These are phyloP conservation scores for Glycyrrhiza uralensis DNA, from an alignment of 306 rosid species.

Conservation along the genomic window DNA sequence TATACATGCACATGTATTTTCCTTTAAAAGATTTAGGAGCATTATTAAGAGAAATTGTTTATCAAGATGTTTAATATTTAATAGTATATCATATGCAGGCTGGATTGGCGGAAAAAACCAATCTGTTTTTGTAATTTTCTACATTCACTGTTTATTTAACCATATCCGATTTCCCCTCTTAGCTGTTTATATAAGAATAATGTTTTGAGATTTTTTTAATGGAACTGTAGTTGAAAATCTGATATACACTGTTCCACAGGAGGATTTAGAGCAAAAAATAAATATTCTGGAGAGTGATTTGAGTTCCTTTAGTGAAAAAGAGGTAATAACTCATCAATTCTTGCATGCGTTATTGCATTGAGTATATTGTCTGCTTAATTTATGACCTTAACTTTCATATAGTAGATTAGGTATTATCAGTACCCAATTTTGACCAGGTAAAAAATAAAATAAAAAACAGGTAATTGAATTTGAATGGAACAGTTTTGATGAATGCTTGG, in stretches of 20 bases:
- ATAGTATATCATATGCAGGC: conserved; percentile 38
- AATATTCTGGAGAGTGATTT: conserved; percentile 46
- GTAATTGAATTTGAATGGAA: conserved; percentile 31
- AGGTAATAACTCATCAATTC: conserved; percentile 44
- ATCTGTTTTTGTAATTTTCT: conserved; percentile 26
- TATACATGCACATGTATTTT: no score
- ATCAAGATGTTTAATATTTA: conserved; percentile 13
- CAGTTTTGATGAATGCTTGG: conserved; percentile 5
- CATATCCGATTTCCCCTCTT: background rate
- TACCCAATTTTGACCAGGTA: background rate
- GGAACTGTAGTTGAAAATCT: conserved; percentile 21
- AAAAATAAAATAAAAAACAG: conserved; percentile 10
- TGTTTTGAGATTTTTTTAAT: background rate
- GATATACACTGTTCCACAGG: conserved; percentile 40
- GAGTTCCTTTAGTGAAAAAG: conserved; percentile 37
- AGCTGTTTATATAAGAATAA: background rate
- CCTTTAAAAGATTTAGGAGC: background rate
- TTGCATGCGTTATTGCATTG: background rate
- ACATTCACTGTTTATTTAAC: background rate
- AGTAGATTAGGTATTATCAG: conserved; percentile 7
- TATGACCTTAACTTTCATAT: background rate
- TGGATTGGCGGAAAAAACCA: conserved; percentile 42
- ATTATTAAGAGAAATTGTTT: conserved; percentile 19
- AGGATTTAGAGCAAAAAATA: conserved; percentile 52
- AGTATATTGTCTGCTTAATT: background rate